Conservation (phyloP, 2,329 filamentous ascomycete genomes). For the Ophiostoma pallidulum region DNA sequence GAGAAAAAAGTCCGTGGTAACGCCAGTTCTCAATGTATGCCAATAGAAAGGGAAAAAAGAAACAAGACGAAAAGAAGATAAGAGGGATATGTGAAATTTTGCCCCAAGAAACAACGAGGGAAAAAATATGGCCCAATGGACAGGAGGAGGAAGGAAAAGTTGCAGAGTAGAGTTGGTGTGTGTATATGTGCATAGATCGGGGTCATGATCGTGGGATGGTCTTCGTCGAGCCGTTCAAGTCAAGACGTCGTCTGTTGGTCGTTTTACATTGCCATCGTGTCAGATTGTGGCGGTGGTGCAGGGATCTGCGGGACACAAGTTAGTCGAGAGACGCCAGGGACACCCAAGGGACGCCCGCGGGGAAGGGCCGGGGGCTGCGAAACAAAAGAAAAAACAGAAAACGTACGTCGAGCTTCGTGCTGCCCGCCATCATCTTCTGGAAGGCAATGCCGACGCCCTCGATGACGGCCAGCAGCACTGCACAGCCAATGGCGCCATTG, state of each 20-base stretch:
- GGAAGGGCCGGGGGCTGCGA: no score
- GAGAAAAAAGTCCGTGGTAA: slow-evolving; percentile 4
- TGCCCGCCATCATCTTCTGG: slow-evolving; percentile 86
- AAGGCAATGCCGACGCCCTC: slow-evolving; percentile 96
- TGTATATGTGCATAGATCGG: background rate
- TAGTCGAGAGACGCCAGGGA: background rate
- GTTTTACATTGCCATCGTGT: slow-evolving; percentile 10
- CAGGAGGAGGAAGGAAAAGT: background rate
- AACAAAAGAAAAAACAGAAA: background rate
- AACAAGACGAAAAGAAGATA: background rate
- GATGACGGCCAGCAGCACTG: slow-evolving; percentile 87
- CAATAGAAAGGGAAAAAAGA: background rate
- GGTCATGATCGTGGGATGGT: background rate
- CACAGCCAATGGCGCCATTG: slow-evolving; percentile 94
- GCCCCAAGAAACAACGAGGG: background rate
- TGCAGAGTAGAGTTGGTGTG: slow-evolving; percentile 13
- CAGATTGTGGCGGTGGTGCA: slow-evolving; percentile 10
- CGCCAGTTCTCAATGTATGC: slow-evolving; percentile 7
- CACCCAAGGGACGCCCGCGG: no score
- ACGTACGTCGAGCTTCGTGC: slow-evolving; percentile 67
- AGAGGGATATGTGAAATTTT: background rate
- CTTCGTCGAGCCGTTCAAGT: background rate
- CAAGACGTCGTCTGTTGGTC: background rate
- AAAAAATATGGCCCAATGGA: background rate
- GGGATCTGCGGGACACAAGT: slow-evolving; percentile 1